phyloP scores from a whole-genome alignment of 2,329 filamentous ascomycete genomes.

The Hypocreales sp. region DNA sequence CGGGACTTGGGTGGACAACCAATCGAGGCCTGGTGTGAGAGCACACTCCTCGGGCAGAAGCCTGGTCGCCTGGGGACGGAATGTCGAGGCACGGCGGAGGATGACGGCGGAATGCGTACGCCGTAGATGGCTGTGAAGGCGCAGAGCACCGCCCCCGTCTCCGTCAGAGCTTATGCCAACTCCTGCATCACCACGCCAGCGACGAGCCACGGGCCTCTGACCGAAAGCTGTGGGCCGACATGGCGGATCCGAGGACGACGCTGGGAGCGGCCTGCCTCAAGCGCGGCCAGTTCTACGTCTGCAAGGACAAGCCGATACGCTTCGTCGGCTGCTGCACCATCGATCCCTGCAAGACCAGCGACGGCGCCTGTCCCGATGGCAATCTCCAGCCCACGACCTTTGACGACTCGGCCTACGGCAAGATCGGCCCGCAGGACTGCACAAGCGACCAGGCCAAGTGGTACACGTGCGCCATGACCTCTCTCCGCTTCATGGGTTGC shows the following conservation, averaged over 20 bases:
- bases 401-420: not conserved
- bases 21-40: too few species aligned
- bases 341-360: slow-evolving; percentile 1
- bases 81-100: too few species aligned
- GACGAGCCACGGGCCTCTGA: too few species aligned
- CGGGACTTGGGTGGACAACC: too few species aligned
- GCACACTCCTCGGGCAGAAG: too few species aligned
- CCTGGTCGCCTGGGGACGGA: too few species aligned
- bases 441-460: not conserved
- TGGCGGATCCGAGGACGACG: not conserved
- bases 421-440: not conserved
- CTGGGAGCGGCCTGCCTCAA: not conserved
- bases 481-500: not conserved
- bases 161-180: too few species aligned
- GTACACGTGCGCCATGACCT: not conserved
- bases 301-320: slow-evolving; percentile 9
- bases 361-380: slow-evolving; percentile 2
- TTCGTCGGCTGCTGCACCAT: not conserved
- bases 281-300: slow-evolving; percentile 8
- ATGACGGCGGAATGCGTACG: too few species aligned
- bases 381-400: slow-evolving; percentile 5
- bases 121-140: too few species aligned
- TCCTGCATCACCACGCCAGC: too few species aligned
- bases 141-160: too few species aligned
- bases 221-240: not conserved